Base-by-base conservation (phyloP, 495 filamentous ascomycete species). In the Thermothielavioides terrestris region DNA sequence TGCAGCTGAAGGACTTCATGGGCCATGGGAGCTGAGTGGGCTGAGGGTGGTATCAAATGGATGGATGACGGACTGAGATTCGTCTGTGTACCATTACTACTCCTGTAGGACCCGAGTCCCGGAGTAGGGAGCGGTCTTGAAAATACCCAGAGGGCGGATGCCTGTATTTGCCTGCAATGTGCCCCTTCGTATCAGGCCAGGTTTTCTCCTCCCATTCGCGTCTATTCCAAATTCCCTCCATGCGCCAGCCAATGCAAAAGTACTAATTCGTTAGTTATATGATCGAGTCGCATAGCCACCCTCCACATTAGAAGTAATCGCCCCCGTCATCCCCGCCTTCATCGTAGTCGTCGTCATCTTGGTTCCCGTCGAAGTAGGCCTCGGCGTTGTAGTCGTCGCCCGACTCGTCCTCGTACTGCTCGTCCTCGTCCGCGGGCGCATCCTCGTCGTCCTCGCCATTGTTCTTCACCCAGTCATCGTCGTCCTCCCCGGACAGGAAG, bases 1-100 rank as follows among this genome's bases (percentile, higher is more conserved):
- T 85, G 14, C 78, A 82, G 49, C 62, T 85, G 15, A 82, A 81
- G 4, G 76, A 70, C 18, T 74, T 77, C 44, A 64, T 68, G 55
- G 63, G 55, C 1, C 53, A 66, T 30, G 59, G 55, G 5, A 54
- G 43, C 44, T 56, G 36, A 55, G 36, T 22, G 17, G 22, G 27
- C 9, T 12, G 41, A 14, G 18, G 31, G n/a, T n/a, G n/a, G n/a
- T n/a, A n/a, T n/a, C 18, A 34, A 46, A 30, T 14, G 14, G 27
- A 15, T n/a, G 12, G 38, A 23, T 14, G 26, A 22, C 17, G 46
- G 14, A 42, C 12, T 8, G 35, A 39, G 10, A 34, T 40, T n/a
- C n/a, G 18, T 22, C 17, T 42, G 36, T 47, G 42, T 8, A 32
- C n/a, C 30, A 52, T 6, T 34, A n/a, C n/a, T n/a, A n/a, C n/a